Conservation (phyloP, 495 filamentous ascomycete genomes). For the Talaromyces proteolyticus region DNA sequence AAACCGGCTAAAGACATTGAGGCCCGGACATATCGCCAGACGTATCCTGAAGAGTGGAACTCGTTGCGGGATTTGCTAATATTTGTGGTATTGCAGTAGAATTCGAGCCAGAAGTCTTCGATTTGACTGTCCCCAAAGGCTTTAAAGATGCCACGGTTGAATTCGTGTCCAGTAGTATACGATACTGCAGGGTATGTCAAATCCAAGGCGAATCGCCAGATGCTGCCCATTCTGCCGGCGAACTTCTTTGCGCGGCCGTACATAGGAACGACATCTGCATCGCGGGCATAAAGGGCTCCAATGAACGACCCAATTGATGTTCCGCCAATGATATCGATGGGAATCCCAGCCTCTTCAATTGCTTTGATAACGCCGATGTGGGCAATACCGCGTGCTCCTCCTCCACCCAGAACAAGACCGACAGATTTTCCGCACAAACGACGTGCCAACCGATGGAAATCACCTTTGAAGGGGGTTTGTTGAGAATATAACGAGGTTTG, state of each 20-base stretch:
- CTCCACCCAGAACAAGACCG: constrained; percentile 88
- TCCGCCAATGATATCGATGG: constrained; percentile 91
- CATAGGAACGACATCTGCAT: constrained; percentile 95
- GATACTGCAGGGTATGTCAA: constrained; percentile 91
- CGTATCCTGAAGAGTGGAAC: constrained; percentile 90
- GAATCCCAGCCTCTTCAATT: constrained; percentile 92
- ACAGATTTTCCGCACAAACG: constrained; percentile 92
- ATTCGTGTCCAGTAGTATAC: constrained; percentile 97
- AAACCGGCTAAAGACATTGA: constrained; percentile 95
- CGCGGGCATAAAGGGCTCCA: constrained; percentile 89
- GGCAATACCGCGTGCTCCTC: constrained; percentile 84
- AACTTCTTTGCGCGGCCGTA: constrained; percentile 96
- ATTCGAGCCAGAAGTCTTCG: constrained; percentile 98
- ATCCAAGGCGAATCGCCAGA: constrained; percentile 95
- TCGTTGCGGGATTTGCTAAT: constrained; percentile 86
- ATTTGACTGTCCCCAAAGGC: constrained; percentile 94
- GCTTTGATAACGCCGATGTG: constrained; percentile 93
- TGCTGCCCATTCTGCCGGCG: constrained; percentile 89
- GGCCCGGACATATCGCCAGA: constrained; percentile 92
- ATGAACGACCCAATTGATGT: constrained; percentile 99
- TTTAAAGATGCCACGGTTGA: constrained; percentile 99
- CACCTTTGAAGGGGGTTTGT: constrained; percentile 89
- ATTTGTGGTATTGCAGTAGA: constrained; percentile 98
- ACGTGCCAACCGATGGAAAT: constrained; percentile 90
- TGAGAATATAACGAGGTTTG: constrained; percentile 87